Conservation (phyloP, 1,284 basidiomycete genomes). For the Moesziomyces parantarcticus region DNA sequence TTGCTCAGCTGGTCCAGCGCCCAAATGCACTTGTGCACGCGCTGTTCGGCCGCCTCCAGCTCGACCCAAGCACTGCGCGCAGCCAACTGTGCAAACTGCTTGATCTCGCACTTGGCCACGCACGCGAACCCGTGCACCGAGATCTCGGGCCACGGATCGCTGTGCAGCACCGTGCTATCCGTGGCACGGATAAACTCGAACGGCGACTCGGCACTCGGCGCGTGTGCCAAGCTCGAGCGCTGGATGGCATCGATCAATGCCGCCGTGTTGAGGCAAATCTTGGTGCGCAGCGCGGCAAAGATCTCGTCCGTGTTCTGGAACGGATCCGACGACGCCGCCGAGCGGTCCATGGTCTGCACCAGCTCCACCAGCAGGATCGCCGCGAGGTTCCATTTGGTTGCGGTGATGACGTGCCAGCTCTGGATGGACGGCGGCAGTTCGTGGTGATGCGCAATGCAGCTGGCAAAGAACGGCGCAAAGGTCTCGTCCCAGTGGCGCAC, state of each 20-base stretch:
- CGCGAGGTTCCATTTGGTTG: conserved; percentile 39
- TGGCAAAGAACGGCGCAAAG: conserved; percentile 34
- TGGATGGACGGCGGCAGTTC: conserved; percentile 31
- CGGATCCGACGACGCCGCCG: conserved; percentile 9
- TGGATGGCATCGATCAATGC: conserved; percentile 41
- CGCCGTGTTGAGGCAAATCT: conserved; percentile 34
- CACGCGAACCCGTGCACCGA: conserved; percentile 23
- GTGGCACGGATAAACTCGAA: conserved; percentile 33
- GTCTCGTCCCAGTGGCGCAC: conserved; percentile 38
- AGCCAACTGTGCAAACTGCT: conserved; percentile 9
- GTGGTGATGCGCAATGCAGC: conserved; percentile 26
- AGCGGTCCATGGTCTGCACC: conserved; percentile 30
- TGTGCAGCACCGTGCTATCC: conserved; percentile 30
- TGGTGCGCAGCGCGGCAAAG: conserved; percentile 19
- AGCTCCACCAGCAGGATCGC: conserved; percentile 38
- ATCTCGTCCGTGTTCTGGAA: conserved; percentile 24
- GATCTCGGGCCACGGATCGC: conserved; percentile 45
- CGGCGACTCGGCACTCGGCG: not conserved
- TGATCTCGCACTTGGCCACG: conserved; percentile 41
- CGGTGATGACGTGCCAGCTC: conserved; percentile 35
- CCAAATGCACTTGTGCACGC: conserved; percentile 41
- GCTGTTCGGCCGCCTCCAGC: conserved; percentile 17
- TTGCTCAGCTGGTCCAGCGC: conserved; percentile 41
- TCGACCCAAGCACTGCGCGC: conserved; percentile 21
- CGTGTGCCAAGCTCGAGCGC: conserved; percentile 9